Percentiles rank a stretch among this genome's conserved stretches.
phyloP scores from a whole-genome alignment of 2,329 filamentous ascomycete genomes.

The Pseudogymnoascus pannorum region DNA sequence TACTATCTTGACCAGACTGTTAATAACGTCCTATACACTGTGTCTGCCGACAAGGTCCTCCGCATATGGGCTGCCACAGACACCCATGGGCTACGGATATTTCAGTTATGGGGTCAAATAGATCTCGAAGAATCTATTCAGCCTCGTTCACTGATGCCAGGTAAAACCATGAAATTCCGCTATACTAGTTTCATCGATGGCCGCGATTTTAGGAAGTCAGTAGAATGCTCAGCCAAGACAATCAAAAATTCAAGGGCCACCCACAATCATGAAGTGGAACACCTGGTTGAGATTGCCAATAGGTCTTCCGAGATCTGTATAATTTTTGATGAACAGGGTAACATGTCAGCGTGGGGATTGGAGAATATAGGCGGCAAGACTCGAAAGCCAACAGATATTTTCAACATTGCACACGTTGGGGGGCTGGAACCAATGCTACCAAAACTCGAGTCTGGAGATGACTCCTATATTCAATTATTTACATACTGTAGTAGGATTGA shows the following conservation, averaged over 20 bases:
- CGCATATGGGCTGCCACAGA: conserved; percentile 79
- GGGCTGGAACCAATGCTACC: conserved; percentile 40
- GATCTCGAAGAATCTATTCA: conserved; percentile 68
- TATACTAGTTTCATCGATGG: conserved; percentile 81
- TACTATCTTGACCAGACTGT: conserved; percentile 68
- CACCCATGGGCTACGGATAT: conserved; percentile 58
- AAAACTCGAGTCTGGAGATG: conserved; percentile 3
- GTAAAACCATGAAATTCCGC: conserved; percentile 34
- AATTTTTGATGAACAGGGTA: conserved; percentile 72
- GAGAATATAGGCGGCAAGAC: conserved; percentile 73
- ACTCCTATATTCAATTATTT: conserved; percentile 58
- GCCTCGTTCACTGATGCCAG: conserved; percentile 16
- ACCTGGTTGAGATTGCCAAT: conserved; percentile 79
- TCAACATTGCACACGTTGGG: conserved; percentile 76
- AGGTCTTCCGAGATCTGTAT: conserved; percentile 81
- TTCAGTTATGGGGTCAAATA: conserved; percentile 75
- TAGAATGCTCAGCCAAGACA: conserved; percentile 66
- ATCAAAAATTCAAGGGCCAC: conserved; percentile 41
- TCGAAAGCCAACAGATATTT: conserved; percentile 61
- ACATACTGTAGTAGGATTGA: conserved; percentile 61
- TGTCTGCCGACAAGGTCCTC: conserved; percentile 72
- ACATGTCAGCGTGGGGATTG: conserved; percentile 87
- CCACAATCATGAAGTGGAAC: conserved; percentile 66
- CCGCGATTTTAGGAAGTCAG: conserved; percentile 68
- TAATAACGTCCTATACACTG: conserved; percentile 84